A percentile compares a stretch with the other conserved stretches of the same genome.
Conservation (phyloP, 257 asterid genomes). For the Solanum chilense region DNA sequence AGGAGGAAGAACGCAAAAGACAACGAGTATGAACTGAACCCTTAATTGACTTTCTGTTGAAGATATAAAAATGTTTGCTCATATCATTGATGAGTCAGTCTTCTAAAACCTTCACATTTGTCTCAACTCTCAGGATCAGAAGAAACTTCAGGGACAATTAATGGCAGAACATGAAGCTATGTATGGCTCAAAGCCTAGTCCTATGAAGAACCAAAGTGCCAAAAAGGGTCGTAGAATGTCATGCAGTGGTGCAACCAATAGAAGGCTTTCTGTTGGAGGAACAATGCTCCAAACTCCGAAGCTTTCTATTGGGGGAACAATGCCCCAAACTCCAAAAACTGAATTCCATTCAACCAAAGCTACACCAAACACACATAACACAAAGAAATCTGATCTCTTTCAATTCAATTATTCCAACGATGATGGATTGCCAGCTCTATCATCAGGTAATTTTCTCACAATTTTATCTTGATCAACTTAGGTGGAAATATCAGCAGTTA, state of each 20-base stretch:
- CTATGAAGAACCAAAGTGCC: conserved; percentile 31
- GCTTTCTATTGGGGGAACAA: background rate
- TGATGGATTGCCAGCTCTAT: conserved; percentile 43
- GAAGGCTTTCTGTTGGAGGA: conserved; percentile 32
- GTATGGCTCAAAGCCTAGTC: conserved; percentile 40
- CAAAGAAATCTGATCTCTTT: conserved; percentile 21
- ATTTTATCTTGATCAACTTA: background rate
- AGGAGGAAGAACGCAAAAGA: conserved; percentile 78
- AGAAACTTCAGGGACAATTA: conserved; percentile 38
- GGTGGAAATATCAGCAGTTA: background rate
- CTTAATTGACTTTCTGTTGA: background rate
- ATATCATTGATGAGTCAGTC: background rate
- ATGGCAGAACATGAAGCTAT: conserved; percentile 41
- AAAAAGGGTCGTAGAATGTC: conserved; percentile 27
- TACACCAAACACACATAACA: conserved; percentile 16
- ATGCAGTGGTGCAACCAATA: conserved; percentile 19
- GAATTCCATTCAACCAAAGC: conserved; percentile 24
- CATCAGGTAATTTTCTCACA: conserved; percentile 43
- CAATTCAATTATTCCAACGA: conserved; percentile 19
- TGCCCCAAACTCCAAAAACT: conserved; percentile 6
- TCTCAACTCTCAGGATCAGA: conserved; percentile 62
- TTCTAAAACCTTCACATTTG: background rate
- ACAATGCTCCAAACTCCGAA: conserved; percentile 5
- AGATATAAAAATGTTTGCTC: background rate
- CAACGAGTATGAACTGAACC: conserved; percentile 49